A percentile compares a stretch with the other conserved stretches of the same genome.
Conservation (phyloP, 352 stramenopile species). For the Pythium brassicae region DNA sequence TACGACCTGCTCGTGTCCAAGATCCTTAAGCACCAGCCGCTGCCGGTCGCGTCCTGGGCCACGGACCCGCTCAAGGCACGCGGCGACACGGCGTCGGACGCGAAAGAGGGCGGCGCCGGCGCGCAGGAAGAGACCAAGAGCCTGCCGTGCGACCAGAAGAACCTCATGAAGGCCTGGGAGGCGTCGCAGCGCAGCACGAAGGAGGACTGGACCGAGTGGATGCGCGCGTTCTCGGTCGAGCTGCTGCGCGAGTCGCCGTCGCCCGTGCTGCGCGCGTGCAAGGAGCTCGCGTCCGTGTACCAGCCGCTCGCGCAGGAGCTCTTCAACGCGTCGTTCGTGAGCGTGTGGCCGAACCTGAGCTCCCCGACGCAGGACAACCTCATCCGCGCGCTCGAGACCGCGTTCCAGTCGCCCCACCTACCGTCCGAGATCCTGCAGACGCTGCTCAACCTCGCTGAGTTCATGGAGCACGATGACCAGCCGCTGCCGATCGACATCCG, state of each 20-base stretch:
- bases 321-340: conserved; percentile 99
- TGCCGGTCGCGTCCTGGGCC: conserved; percentile 79
- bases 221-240: conserved; percentile 95
- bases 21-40: conserved; percentile 83
- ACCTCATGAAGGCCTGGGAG: conserved; percentile 86
- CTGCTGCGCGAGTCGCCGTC: conserved; percentile 97
- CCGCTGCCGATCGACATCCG: conserved; percentile 97
- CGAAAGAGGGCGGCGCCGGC: conserved; percentile 27
- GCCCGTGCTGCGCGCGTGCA: conserved; percentile 92
- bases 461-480: conserved; percentile 99
- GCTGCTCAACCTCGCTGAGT: conserved; percentile 98
- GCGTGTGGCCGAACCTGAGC: conserved; percentile 96
- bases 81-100: conserved; percentile 22
- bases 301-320: conserved; percentile 97
- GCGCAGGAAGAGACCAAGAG: conserved; percentile 67
- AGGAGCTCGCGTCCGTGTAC: conserved; percentile 96
- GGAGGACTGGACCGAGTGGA: conserved; percentile 99
- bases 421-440: conserved; percentile 98
- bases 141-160: conserved; percentile 76
- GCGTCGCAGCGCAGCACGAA: conserved; percentile 80
- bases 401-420: conserved; percentile 89
- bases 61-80: conserved; percentile 64
- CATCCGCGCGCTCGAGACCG: conserved; percentile 92
- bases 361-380: conserved; percentile 90
- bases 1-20: conserved; percentile 87